Base-by-base conservation (phyloP, 202 grass and related monocot genomes). In the Panicum hallii region DNA sequence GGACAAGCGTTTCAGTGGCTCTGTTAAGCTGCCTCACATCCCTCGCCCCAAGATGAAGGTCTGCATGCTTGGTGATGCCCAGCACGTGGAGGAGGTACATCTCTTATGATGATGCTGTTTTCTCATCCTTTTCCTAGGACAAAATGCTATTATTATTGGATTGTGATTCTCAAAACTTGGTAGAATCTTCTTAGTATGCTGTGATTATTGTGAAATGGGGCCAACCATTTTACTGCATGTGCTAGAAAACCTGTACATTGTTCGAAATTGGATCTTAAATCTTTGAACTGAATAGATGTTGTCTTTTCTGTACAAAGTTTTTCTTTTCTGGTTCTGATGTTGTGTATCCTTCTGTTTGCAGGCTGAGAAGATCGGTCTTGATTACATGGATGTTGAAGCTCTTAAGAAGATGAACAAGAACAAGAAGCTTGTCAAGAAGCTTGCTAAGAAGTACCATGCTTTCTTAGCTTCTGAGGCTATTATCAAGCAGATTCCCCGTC, bases 391-490 rank as follows among this genome's bases (percentile, higher is more conserved):
- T 72, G 91, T 97, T 60, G 94, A 97, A 74, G 62, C 77, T 34
- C 86, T 97, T 34, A 97, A 97, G 54, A 93, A 91, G 70, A 97
- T 93, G 91, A 97, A 97, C 82, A 97, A 97, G 89, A 97, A 93
- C 67, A 95, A 95, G 86, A 95, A 95, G 80, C 86, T 95, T 46
- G 93, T 92, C 43, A 96, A 96, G 84, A 93, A 83, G 78, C 87
- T 96, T 66, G 89, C 87, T 44, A 97, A 97, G 87, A 93, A 97
- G 65, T 91, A 95, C 60, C 93, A 95, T 80, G 90, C 93, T 84
- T 95, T 95, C 88, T 84, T 95, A 67, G 90, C 90, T 10, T 95
- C 88, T 19, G 88, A 95, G 81, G 88, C 90, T 74, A 87, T 95
- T 34, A 93, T 95, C 81, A 95, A 95, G 76, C 86, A 95, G 83